These are phyloP conservation scores for Naematelia encephala DNA, from an alignment of 768 basidiomycete genomes.

Conservation along the genomic window DNA sequence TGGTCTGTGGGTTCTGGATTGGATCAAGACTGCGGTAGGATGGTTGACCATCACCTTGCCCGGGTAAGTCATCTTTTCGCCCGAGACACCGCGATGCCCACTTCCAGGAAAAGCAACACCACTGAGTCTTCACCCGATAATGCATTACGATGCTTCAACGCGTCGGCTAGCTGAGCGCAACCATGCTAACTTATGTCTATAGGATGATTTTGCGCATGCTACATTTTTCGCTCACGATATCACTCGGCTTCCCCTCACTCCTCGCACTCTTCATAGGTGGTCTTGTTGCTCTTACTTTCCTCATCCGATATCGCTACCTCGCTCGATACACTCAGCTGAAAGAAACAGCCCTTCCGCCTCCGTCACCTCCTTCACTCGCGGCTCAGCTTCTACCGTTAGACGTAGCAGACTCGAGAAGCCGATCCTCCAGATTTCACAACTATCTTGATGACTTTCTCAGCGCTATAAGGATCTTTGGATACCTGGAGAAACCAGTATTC, in stretches of 20 bases:
- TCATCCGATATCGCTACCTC: conserved; percentile 62
- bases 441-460: conserved; percentile 96
- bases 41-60: conserved; percentile 82
- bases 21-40: conserved; percentile 57
- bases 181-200: conserved; percentile 7
- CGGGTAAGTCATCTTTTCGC: conserved; percentile 51
- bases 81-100: neutral
- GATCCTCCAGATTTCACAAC: conserved; percentile 74
- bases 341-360: conserved; percentile 42
- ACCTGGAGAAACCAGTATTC: conserved; percentile 96
- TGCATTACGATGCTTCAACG: too few species aligned
- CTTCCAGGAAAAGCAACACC: too few species aligned
- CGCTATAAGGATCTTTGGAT: conserved; percentile 94
- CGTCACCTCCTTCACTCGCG: conserved; percentile 28
- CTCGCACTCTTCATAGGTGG: conserved; percentile 69
- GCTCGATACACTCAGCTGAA: conserved; percentile 53
- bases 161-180: conserved; percentile 6
- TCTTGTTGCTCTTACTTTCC: conserved; percentile 69
- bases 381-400: conserved; percentile 65
- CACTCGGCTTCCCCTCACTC: conserved; percentile 91
- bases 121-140: too few species aligned
- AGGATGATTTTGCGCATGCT: conserved; percentile 48
- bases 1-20: conserved; percentile 44
- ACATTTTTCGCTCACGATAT: conserved; percentile 49
- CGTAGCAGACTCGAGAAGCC: conserved; percentile 54